phyloP scores from a whole-genome alignment of 2,329 filamentous ascomycete species.

The Achaetomium macrosporum region DNA sequence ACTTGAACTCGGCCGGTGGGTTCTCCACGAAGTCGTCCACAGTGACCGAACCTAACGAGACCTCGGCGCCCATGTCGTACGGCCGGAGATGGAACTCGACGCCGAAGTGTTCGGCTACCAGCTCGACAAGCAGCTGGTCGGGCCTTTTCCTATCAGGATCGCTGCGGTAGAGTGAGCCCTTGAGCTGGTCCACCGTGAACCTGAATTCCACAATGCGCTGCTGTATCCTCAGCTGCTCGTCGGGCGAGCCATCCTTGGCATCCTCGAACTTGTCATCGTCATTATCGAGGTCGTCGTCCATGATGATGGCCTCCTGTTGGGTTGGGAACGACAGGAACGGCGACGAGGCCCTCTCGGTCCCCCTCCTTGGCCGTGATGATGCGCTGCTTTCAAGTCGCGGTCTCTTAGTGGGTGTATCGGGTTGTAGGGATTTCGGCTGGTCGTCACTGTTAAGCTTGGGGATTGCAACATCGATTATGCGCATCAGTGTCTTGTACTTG shows the following conservation, averaged over 20 bases:
- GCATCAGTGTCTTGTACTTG: slow-evolving; percentile 98
- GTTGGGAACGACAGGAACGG: slow-evolving; percentile 63
- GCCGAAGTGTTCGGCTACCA: slow-evolving; percentile 84
- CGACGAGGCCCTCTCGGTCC: slow-evolving; percentile 55
- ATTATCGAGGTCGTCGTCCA: slow-evolving; percentile 64
- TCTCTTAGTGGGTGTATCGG: slow-evolving; percentile 31
- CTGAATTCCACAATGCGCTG: slow-evolving; percentile 94
- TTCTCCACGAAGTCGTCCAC: slow-evolving; percentile 95
- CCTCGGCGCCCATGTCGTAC: slow-evolving; percentile 89
- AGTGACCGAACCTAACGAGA: slow-evolving; percentile 77
- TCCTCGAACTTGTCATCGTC: slow-evolving; percentile 63
- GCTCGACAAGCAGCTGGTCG: slow-evolving; percentile 80
- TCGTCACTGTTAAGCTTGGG: slow-evolving; percentile 63
- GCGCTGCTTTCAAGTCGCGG: slow-evolving; percentile 42
- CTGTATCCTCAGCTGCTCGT: slow-evolving; percentile 64
- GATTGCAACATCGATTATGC: slow-evolving; percentile 88
- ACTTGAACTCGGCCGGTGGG: slow-evolving; percentile 84
- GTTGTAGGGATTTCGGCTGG: slow-evolving; percentile 26
- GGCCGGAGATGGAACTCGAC: slow-evolving; percentile 82
- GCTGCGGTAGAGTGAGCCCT: slow-evolving; percentile 84
- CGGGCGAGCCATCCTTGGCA: slow-evolving; percentile 50
- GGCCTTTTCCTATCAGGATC: slow-evolving; percentile 70
- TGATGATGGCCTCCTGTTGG: slow-evolving; percentile 66
- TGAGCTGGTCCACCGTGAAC: slow-evolving; percentile 89
- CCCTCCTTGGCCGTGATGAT: slow-evolving; percentile 41